A percentile compares a stretch with the other conserved stretches of the same genome.
Evolutionary conservation across 2,329 filamentous ascomycete genomes (phyloP).

Genomic region (Thermothelomyces thermophilus): DNA sequence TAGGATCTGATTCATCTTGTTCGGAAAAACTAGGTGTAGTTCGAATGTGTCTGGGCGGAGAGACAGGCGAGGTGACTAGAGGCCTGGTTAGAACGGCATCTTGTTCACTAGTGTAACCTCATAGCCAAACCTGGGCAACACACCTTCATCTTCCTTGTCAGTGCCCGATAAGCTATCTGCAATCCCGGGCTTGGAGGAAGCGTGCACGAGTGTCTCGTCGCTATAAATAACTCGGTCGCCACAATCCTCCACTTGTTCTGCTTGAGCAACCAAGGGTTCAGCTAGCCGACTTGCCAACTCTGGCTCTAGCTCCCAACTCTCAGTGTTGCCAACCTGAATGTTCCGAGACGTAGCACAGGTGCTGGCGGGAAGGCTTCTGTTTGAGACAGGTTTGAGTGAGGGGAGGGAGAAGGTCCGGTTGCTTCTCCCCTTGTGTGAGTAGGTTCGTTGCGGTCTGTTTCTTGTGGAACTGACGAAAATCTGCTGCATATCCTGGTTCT

Average conservation of each 20-base stretch:
- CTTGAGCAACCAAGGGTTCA: neutral
- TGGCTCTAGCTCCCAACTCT: neutral
- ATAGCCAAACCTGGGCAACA: too few relatives aligned
- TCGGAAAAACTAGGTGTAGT: neutral
- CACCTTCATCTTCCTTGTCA: too few relatives aligned
- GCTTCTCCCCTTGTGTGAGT: slow-evolving; percentile 15
- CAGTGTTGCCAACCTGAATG: neutral
- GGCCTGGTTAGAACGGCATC: neutral
- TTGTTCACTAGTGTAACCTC: too few relatives aligned
- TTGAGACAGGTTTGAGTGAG: slow-evolving; percentile 6
- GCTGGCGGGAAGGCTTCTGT: neutral
- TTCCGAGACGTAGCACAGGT: neutral
- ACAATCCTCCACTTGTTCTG: neutral
- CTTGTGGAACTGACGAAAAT: neutral
- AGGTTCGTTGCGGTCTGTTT: slow-evolving; percentile 11
- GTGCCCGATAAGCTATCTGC: too few relatives aligned
- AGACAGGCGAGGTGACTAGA: neutral
- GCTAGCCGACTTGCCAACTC: too few relatives aligned
- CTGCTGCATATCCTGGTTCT: neutral
- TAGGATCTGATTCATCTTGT: neutral
- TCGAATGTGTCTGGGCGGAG: neutral
- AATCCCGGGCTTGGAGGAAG: too few relatives aligned
- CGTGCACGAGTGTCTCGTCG: too few relatives aligned
- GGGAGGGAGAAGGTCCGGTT: slow-evolving; percentile 1
- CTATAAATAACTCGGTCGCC: too few relatives aligned